Percentiles rank a stretch among this genome's conserved stretches.
phyloP scores from a whole-genome alignment of 2,329 filamentous ascomycete species.

The Trichoderma oligosporum region DNA sequence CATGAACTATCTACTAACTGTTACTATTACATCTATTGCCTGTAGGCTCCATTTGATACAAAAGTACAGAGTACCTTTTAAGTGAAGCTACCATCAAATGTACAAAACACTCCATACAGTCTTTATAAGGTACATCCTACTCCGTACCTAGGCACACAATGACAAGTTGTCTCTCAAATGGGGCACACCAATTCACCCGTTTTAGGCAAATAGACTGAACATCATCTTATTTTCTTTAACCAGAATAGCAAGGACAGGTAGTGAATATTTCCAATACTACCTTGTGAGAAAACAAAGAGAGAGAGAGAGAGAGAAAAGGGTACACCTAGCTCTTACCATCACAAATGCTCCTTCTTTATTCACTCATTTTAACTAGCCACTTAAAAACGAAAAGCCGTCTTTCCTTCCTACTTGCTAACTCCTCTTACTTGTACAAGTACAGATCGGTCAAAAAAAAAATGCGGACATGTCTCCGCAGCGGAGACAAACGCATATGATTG shows the following conservation, averaged over 20 bases:
- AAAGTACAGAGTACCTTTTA: neutral
- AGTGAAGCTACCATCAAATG: neutral
- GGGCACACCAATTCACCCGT: neutral
- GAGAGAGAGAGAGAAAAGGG: no score
- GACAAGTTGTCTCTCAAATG: neutral
- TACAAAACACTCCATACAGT: no score
- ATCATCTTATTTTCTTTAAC: neutral
- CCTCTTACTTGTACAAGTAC: no score
- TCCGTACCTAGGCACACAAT: neutral
- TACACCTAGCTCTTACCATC: no score
- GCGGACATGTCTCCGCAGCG: conserved; percentile 10
- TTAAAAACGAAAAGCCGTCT: neutral
- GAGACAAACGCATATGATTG: conserved; percentile 18
- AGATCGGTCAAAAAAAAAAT: conserved; percentile 16
- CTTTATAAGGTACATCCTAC: no score
- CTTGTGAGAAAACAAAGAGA: neutral
- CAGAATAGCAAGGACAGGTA: neutral
- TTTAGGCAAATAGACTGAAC: conserved; percentile 3
- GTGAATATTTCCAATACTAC: conserved; percentile 3
- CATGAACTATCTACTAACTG: neutral
- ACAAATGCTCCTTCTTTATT: conserved; percentile 1
- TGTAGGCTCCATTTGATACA: no score
- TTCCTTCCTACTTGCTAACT: neutral
- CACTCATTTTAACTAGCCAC: conserved; percentile 5
- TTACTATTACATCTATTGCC: neutral